Evolutionary conservation across 441 rosid genomes (phyloP), one percentile per base, ranked within the genome.

Genomic region (Pelargonium cotyledonis): DNA sequence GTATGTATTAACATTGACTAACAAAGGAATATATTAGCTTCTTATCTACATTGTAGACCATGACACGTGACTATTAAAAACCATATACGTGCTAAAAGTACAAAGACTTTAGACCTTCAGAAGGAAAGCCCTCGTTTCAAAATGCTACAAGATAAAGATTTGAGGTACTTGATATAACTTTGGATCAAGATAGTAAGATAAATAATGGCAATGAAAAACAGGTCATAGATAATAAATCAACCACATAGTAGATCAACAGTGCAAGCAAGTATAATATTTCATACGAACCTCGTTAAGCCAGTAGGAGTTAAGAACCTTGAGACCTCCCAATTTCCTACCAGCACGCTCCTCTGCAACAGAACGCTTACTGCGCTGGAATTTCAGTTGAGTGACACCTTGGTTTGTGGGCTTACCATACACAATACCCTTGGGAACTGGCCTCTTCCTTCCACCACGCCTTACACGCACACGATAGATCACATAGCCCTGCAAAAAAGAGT

Each of bases 271-370:
- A 11, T 26, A 70, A 15, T 51, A 71, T 16, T 9, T 40, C 16
- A 49, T 62, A 41, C 53, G 26, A 23, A 87, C 91, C 89, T 87
- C 91, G 15, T 87, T 87, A 74, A 85, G 68, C 91, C 89, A 87
- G 83, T 85, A 87, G 4, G 91, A 87, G 80, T 83, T 87, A 29
- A 87, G 77, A 53, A 87, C 91, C 84, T 80, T 85, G 53, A 87
- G 85, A 55, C 89, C 91, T 23, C 89, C 86, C 43, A 85, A 73
- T 69, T 82, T 87, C 73, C 89, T 67, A 14, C 91, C 91, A 41
- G 91, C 89, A 47, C 89, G 83, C 67, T 87, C 91, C 77, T 87
- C 91, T 29, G 91, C 91, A 31, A 87, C 89, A 5, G 91, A 85
- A 0, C 91, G 75, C 80, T 87, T 87, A 70, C 89, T 85, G 51